These are phyloP conservation scores for Syncephalis plumigaleata DNA, from an alignment of 371 early-diverging fungal species.

Conservation along the genomic window DNA sequence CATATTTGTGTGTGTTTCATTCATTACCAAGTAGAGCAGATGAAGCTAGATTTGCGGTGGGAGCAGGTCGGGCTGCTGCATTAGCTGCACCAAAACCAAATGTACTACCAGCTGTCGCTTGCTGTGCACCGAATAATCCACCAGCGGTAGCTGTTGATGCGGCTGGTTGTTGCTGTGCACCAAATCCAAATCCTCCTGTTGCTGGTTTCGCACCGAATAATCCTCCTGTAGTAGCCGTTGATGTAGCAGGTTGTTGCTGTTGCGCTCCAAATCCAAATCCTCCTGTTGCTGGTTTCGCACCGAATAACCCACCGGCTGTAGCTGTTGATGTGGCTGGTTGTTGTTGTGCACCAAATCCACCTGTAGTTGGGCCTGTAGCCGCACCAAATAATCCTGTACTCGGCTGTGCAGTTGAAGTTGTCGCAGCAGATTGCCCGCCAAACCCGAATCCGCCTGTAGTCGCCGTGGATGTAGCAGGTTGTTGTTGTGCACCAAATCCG, in stretches of 20 bases:
- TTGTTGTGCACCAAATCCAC: not conserved
- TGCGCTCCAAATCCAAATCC: not conserved
- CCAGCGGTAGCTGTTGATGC: not conserved
- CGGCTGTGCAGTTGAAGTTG: no score
- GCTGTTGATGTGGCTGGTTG: not conserved
- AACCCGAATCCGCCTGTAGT: no score
- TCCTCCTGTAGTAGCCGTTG: not conserved
- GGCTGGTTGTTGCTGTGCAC: not conserved
- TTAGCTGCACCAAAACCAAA: not conserved
- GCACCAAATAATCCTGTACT: no score
- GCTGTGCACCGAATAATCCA: not conserved
- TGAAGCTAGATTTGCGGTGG: not conserved
- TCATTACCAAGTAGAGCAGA: not conserved
- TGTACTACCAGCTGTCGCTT: not conserved
- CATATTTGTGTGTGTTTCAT: not conserved
- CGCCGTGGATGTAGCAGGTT: not conserved
- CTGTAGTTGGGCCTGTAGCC: no score
- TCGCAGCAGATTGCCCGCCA: no score
- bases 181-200: not conserved
- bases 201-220: no score
- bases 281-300: no score
- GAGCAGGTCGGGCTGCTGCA: not conserved
- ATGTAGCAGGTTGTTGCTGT: not conserved
- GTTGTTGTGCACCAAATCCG: not conserved
- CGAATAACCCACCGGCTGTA: not conserved